Evolutionary conservation across 345 rosid species (phyloP).

Genomic region (Luvunga scandens): DNA sequence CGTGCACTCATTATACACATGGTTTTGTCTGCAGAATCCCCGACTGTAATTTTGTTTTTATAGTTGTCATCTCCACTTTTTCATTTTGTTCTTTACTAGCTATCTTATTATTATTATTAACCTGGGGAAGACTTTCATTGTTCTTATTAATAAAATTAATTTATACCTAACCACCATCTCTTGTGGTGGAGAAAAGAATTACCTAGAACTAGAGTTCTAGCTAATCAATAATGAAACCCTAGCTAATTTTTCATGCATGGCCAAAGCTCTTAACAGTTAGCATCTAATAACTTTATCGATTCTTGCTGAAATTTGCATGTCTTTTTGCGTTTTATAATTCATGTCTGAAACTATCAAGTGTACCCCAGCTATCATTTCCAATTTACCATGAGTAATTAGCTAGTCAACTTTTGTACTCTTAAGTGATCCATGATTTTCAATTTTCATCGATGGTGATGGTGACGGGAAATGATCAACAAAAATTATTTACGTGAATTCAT

Average conservation of each 20-base stretch:
- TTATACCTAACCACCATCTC: constrained; percentile 2
- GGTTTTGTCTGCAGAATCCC: constrained; percentile 25
- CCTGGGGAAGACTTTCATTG: not conserved
- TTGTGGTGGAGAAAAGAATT: constrained; percentile 19
- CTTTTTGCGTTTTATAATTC: constrained; percentile 5
- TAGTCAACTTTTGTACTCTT: not conserved
- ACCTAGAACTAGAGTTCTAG: constrained; percentile 15
- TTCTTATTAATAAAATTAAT: not conserved
- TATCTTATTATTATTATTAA: constrained; percentile 1
- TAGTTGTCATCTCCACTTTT: constrained; percentile 1
- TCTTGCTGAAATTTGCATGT: constrained; percentile 15
- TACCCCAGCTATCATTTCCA: constrained; percentile 1
- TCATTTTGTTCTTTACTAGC: constrained; percentile 8
- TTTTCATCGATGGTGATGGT: not conserved
- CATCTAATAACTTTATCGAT: not conserved
- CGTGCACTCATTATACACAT: constrained; percentile 17
- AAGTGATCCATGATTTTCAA: not conserved
- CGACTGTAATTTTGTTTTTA: constrained; percentile 24
- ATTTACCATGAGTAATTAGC: not conserved
- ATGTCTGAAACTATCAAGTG: not conserved
- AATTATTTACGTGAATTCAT: too few species aligned
- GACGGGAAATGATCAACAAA: not conserved
- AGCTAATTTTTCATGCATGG: not conserved
- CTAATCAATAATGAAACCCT: constrained; percentile 1
- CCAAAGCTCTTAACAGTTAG: not conserved